Percentiles rank a stretch among this genome's conserved stretches.
phyloP scores from a whole-genome alignment of 495 filamentous ascomycete species.

The Lasiosphaeria miniovina region DNA sequence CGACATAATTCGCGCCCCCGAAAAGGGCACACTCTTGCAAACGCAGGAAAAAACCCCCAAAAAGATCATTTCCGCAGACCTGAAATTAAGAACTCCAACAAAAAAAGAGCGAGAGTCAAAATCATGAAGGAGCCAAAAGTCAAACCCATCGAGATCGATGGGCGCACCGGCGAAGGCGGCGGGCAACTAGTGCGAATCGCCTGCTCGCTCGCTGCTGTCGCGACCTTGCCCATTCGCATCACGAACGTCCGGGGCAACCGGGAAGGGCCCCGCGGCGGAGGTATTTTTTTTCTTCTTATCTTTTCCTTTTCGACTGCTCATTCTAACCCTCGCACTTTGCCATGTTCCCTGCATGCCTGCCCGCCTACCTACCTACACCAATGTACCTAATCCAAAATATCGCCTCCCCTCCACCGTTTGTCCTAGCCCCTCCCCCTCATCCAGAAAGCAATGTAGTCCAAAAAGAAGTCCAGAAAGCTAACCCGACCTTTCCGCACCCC shows the following conservation, averaged over 20 bases:
- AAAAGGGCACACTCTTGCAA: too few relatives aligned
- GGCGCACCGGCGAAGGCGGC: slow-evolving; percentile 76
- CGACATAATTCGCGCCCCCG: too few relatives aligned
- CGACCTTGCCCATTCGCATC: slow-evolving; percentile 61
- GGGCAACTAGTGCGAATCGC: slow-evolving; percentile 79
- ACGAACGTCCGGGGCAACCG: slow-evolving; percentile 69
- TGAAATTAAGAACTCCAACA: not conserved
- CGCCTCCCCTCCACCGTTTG: not conserved
- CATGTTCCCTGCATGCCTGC: not conserved
- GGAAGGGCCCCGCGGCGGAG: slow-evolving; percentile 37
- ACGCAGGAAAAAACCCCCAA: too few relatives aligned
- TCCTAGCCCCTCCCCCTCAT: not conserved
- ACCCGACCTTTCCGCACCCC: not conserved
- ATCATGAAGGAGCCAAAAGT: slow-evolving; percentile 21
- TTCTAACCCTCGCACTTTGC: not conserved
- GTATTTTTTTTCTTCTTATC: slow-evolving; percentile 21
- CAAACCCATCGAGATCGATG: slow-evolving; percentile 52
- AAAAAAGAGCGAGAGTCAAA: not conserved
- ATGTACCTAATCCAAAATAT: not conserved
- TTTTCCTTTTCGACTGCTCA: not conserved
- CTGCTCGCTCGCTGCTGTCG: slow-evolving; percentile 65
- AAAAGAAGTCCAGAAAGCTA: not conserved
- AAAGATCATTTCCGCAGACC: too few relatives aligned
- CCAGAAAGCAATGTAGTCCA: not conserved
- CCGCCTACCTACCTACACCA: too few relatives aligned